Base-by-base conservation (phyloP, 352 stramenopile species). In the Phytophthora pinifolia region DNA sequence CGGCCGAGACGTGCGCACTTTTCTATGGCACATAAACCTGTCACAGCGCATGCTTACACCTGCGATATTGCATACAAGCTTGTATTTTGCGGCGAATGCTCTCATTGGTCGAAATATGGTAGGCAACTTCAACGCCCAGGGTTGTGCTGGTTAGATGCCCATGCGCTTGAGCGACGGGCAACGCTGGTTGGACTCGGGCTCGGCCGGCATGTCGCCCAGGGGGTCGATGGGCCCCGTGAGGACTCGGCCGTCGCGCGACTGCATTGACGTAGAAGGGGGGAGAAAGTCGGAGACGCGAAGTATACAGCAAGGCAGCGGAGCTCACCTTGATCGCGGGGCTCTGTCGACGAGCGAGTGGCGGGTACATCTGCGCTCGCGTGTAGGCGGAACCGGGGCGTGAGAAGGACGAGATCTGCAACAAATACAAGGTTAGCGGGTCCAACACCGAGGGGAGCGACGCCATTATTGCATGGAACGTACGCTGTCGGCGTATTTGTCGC, bases 371-470 rank as follows among this genome's bases (percentile, higher is more conserved):
- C 8, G 77, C 79, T 36, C 78, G 57, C 18, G 66, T 75, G 57
- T 92, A 92, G 14, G 83, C 79, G 1, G 83, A 92, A 12, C 79
- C 83, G 9, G 83, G 83, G 8, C 83, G 74, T 4, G 83, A 92
- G 39, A 90, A 88, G 9, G 75, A 77, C 9, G 79, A 86, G 50
- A 92, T 81, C 82, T 92, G 53, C 1, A 13, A 35, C 9, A 14
- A 52, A 6, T 8, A 25, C 22, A 60, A 6, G n/a, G 22, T 25
- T 12, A 50, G 30, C 32, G 14, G 3, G 22, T 27, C 22, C 22
- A 27, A 4, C 12, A 13, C n/a, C 13, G 18, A 29, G 13, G 32
- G 29, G 25, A 4, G 29, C 17, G 17, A 17, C 29, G 22, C 30
- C 9, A 12, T 15, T 36, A 18, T 8, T 17, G n/a, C 3, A 8